A percentile compares a stretch with the other conserved stretches of the same genome.
These are phyloP conservation scores for Trichoderma atroviride DNA, from an alignment of 2,329 filamentous ascomycete species.

Conservation along the genomic window DNA sequence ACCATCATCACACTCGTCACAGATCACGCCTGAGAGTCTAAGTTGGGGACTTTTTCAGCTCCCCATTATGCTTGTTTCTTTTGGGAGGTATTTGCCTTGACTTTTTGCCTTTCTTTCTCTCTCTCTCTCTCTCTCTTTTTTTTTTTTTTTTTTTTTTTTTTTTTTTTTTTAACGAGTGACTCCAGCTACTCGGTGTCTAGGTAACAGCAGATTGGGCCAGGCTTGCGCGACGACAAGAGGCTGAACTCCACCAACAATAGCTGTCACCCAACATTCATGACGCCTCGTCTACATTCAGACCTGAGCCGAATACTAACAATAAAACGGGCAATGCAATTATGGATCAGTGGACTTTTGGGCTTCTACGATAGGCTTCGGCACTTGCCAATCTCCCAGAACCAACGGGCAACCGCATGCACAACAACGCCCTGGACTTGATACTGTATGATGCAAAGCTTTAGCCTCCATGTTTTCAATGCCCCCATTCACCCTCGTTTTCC, in stretches of 20 bases:
- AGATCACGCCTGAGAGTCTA: too few species aligned
- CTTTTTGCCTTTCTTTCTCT: background rate
- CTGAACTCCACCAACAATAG: conserved; percentile 2
- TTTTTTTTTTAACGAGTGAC: too few species aligned
- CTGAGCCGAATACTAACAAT: background rate
- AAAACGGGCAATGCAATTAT: background rate
- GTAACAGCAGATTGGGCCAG: background rate
- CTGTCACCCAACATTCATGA: background rate
- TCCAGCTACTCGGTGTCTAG: background rate
- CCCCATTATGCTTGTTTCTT: background rate
- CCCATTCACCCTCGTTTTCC: background rate
- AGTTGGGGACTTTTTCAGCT: background rate
- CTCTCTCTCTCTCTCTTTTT: too few species aligned
- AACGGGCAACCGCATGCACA: background rate
- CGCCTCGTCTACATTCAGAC: background rate
- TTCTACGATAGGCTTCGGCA: background rate
- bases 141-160: too few species aligned
- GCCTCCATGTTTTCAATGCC: background rate
- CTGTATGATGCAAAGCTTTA: conserved; percentile 1
- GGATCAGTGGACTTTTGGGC: background rate
- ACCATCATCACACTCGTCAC: background rate
- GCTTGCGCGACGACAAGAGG: background rate
- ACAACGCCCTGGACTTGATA: background rate
- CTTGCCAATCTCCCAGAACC: background rate
- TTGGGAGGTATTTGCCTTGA: too few species aligned